Conservation (phyloP, 1,284 basidiomycete species). For the Sporisorium iseilematis-ciliati region DNA sequence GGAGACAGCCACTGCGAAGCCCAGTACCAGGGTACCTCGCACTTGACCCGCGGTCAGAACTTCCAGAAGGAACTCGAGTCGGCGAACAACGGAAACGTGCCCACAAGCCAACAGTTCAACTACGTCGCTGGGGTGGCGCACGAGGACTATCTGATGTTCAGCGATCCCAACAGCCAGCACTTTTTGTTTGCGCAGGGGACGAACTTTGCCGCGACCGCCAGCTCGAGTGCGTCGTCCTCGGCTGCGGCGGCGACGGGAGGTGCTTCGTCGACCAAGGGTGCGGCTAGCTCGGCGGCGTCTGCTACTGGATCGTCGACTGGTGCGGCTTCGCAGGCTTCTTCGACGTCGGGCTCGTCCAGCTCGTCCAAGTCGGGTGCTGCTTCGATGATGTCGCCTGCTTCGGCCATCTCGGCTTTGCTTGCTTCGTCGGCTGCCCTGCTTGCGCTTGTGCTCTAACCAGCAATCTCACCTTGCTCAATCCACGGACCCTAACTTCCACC, state of each 20-base stretch:
- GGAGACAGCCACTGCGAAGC: constrained; percentile 65
- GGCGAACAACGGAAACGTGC: constrained; percentile 50
- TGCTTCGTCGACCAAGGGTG: constrained; percentile 1
- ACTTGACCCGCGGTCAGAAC: constrained; percentile 60
- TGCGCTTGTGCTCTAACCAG: constrained; percentile 15
- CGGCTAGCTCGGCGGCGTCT: constrained; percentile 2
- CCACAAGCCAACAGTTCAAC: constrained; percentile 51
- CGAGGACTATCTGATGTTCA: constrained; percentile 60
- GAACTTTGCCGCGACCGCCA: constrained; percentile 16
- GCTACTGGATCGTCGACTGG: constrained; percentile 3
- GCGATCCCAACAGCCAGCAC: constrained; percentile 45
- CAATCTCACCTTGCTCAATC: no score
- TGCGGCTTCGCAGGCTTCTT: constrained; percentile 3
- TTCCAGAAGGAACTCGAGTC: constrained; percentile 31
- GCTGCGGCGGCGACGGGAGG: not conserved
- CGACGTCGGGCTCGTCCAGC: constrained; percentile 1
- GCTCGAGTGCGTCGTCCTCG: constrained; percentile 11
- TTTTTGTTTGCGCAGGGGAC: constrained; percentile 45
- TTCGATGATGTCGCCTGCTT: not conserved
- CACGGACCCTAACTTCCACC: not conserved
- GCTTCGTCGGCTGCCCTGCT: constrained; percentile 26
- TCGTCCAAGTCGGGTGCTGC: constrained; percentile 13
- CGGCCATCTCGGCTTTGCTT: constrained; percentile 18
- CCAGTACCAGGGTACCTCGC: constrained; percentile 57
- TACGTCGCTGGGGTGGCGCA: constrained; percentile 51